Evolutionary conservation across 1,284 basidiomycete species (phyloP).

Genomic region (Stereum hirsutum): DNA sequence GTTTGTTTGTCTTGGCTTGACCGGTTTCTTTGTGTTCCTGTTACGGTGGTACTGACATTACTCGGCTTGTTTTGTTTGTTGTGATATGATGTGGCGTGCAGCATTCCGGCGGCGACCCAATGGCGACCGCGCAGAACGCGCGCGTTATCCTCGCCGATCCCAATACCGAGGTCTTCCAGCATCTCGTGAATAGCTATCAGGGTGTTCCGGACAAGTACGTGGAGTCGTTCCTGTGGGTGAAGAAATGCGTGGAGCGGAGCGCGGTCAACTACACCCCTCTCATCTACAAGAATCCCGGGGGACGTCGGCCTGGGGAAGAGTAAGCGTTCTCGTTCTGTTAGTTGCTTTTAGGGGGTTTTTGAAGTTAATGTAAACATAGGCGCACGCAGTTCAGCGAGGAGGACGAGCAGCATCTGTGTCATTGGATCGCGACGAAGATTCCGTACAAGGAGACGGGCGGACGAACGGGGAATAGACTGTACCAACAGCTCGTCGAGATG

Average conservation of each 20-base stretch:
- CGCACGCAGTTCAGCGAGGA: constrained; percentile 66
- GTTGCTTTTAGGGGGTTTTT: too few relatives aligned
- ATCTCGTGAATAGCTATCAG: constrained; percentile 62
- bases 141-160: constrained; percentile 70
- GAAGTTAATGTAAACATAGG: too few relatives aligned
- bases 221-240: constrained; percentile 73
- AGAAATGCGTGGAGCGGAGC: constrained; percentile 65
- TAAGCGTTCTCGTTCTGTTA: too few relatives aligned
- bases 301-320: constrained; percentile 73
- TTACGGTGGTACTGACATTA: constrained; percentile 4
- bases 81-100: constrained; percentile 18
- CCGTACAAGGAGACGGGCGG: constrained; percentile 73
- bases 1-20: constrained; percentile 14
- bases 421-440: constrained; percentile 72
- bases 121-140: constrained; percentile 53
- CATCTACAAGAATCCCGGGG: constrained; percentile 74
- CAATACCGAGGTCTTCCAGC: constrained; percentile 60
- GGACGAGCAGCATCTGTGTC: constrained; percentile 62
- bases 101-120: constrained; percentile 72
- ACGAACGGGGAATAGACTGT: constrained; percentile 70
- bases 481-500: constrained; percentile 51
- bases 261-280: constrained; percentile 56
- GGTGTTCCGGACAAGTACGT: constrained; percentile 59
- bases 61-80: background rate
- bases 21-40: background rate